Base-by-base conservation (phyloP, 352 stramenopile genomes). In the Lagenidium sp. region DNA sequence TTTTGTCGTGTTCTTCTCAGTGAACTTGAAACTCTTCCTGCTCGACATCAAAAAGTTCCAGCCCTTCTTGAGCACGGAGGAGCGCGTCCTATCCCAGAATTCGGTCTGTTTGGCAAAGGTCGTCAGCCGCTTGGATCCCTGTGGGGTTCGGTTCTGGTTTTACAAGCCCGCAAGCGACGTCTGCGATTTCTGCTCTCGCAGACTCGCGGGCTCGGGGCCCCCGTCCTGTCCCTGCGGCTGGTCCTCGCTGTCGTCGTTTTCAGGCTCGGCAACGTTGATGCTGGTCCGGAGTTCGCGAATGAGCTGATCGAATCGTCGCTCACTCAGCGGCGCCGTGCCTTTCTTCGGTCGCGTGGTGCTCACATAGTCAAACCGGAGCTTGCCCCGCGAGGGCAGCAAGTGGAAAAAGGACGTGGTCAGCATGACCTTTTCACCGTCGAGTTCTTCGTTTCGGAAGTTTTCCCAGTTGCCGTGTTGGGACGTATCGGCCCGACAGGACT, bases 401-500 rank as follows among this genome's bases (percentile, higher is more conserved):
- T 81, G 68, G 47, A 95, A 93, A 47, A 91, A 95, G 5, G 63
- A 57, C 24, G 64, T 85, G 26, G 70, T 84, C 18, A 95, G 57
- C 20, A 82, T 63, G 4, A 95, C 57, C 4, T 53, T 57, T 32
- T 77, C 53, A 7, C 78, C 79, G 36, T 95, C 82, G 18, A 94
- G 71, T 28, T 67, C 66, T 63, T 95, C 86, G 40, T 96, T 96
- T 32, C 86, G 73, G 41, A 95, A 96, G 51, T 96, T 96, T 50
- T 95, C 75, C 80, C 82, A 95, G 44, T 96, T 93, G 19, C 80
- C 82, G 29, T 95, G 81, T 58, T 96, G 83, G 6, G 76, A 91
- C 18, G 77, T 96, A 36, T 95, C 80, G 7, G 60, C 51, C 1
- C 68, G 63, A 4, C 58, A 53, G 3, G 65, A 85, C 3, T 60